Conservation (phyloP, 345 rosid species). For the Triadica sebifera region DNA sequence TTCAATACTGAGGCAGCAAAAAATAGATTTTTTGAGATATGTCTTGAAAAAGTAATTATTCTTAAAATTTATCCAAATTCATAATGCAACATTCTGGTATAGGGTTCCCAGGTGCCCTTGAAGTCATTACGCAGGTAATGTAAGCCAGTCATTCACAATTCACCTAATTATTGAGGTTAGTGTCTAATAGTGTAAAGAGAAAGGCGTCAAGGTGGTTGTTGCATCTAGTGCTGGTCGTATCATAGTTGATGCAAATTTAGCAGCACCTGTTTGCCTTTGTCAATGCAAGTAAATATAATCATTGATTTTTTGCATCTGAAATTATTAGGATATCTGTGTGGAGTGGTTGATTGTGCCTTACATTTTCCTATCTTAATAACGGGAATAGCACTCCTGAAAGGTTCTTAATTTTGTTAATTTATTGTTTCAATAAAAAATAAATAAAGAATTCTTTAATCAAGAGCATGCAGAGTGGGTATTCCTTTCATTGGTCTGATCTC, state of each 20-base stretch:
- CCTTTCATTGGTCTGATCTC: no score
- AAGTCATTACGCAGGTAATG: conserved; percentile 79
- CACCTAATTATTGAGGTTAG: conserved; percentile 7
- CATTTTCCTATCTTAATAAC: not conserved
- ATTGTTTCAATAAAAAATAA: no score
- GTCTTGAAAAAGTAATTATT: conserved; percentile 67
- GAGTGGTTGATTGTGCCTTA: not conserved
- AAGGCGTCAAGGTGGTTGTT: conserved; percentile 90
- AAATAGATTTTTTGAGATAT: conserved; percentile 86
- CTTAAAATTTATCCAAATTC: conserved; percentile 1
- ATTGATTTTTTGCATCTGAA: not conserved
- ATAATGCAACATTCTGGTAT: conserved; percentile 53
- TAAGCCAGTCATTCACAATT: not conserved
- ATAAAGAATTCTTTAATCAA: no score
- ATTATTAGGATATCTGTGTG: not conserved
- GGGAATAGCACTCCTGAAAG: no score
- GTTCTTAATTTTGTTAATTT: no score
- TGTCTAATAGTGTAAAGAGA: conserved; percentile 64
- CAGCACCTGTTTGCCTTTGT: conserved; percentile 70
- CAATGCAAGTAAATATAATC: conserved; percentile 49
- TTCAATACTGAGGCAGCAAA: conserved; percentile 68
- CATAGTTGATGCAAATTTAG: conserved; percentile 92
- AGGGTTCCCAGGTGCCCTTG: conserved; percentile 92
- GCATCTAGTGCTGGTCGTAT: conserved; percentile 96
- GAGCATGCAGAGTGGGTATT: no score